Conservation (phyloP, 2,329 filamentous ascomycete genomes). For the Monosporascus sp. region DNA sequence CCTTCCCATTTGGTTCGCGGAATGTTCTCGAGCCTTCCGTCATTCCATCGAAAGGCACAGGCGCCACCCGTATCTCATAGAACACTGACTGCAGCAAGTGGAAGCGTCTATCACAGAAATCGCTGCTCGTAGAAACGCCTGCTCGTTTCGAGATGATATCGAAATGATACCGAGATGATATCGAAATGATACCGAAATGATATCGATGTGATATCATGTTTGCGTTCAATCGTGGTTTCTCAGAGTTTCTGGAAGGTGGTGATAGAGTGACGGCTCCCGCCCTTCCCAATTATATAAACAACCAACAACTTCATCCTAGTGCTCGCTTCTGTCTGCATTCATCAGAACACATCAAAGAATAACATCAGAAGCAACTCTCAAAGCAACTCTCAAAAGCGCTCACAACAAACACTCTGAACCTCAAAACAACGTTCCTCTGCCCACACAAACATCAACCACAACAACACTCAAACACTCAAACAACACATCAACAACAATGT, state of each 20-base stretch:
- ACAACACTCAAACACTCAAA: constrained; percentile 7
- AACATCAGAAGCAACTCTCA: constrained; percentile 8
- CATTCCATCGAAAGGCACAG: constrained; percentile 8
- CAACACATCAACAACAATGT: constrained; percentile 45
- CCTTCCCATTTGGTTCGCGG: constrained; percentile 9
- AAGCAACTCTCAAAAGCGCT: constrained; percentile 16
- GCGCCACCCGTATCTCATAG: constrained; percentile 6
- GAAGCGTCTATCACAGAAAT: constrained; percentile 4
- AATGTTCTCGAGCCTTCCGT: constrained; percentile 26
- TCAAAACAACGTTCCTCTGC: constrained; percentile 19
- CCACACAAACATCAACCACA: constrained; percentile 9
- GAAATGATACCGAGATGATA: too few species aligned
- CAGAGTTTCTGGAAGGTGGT: constrained; percentile 21
- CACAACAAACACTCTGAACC: constrained; percentile 6
- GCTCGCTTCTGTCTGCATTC: constrained; percentile 9
- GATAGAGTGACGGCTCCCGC: constrained; percentile 13
- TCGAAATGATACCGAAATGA: too few species aligned
- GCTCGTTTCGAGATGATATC: constrained; percentile 21
- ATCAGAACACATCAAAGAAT: constrained; percentile 23
- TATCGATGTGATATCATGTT: constrained; percentile 4
- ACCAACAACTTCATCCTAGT: constrained; percentile 8
- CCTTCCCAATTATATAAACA: constrained; percentile 26
- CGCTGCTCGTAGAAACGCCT: constrained; percentile 13
- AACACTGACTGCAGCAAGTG: constrained; percentile 6
- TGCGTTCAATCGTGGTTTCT: constrained; percentile 11